Evolutionary conservation across 1,139 yeast genomes (phyloP), one percentile per base, ranked within the genome.

Genomic region (Magnusiomyces clavatus): DNA sequence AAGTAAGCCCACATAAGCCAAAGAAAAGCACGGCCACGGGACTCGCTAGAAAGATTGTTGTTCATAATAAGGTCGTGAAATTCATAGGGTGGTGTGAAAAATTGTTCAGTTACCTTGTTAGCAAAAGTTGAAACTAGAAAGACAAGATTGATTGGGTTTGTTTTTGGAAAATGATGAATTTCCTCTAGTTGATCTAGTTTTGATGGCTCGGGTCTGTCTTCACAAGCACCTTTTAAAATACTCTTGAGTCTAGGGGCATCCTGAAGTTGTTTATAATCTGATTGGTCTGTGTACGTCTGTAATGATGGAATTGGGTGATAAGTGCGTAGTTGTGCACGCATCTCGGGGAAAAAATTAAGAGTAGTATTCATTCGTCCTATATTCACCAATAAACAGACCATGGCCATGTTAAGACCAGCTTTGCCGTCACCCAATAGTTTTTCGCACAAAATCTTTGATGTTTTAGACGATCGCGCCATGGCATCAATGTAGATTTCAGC

Each of bases 311-410:
- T 87, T 13, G 96, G 86, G 67, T 90, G 97, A 64, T 86, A 92
- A 0, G 97, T 90, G 61, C 97, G 75, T 59, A 90, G 74, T 57
- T 90, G 92, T 0, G 96, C 88, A 59, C 89, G 83, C 97, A 90
- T 90, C 64, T 89, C 97, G n/a, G 95, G 89, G 52, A 88, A 95
- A 65, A 90, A 92, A 68, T 90, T 90, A 51, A 92, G 83, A 4
- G 97, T 92, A 1, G 98, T 92, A 70, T 92, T 92, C 82, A 92
- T 82, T 58, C 97, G 75, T 3, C 97, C 97, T 46, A 89, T 82
- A 65, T 92, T 92, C 31, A 92, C 97, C 57, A 92, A 74, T 45
- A 92, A 70, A 58, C 96, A 87, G 35, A 88, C 83, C 76, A 87
- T 82, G 50, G 89, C 86, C 49, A 88, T 88, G 70, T 62, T 84